These are phyloP conservation scores for Suillus sp. DNA, from an alignment of 768 basidiomycete genomes.

Conservation along the genomic window DNA sequence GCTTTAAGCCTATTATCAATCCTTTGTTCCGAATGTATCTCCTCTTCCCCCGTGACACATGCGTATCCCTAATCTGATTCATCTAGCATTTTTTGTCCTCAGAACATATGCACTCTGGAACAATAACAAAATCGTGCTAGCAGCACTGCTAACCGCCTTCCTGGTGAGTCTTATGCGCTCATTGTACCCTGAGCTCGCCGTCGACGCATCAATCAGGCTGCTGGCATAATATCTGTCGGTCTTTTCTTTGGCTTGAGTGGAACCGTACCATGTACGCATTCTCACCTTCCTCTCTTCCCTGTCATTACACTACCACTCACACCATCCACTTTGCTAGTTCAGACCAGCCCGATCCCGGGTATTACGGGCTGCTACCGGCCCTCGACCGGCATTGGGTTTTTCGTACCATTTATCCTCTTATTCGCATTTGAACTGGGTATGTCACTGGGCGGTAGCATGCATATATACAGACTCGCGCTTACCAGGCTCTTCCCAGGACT, in stretches of 20 bases:
- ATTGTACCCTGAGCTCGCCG: background rate
- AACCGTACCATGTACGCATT: background rate
- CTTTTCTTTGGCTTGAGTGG: background rate
- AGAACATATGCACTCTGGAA: slow-evolving; percentile 3
- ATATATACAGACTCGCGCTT: background rate
- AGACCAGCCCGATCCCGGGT: background rate
- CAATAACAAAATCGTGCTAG: background rate
- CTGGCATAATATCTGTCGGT: background rate
- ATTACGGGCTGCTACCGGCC: background rate
- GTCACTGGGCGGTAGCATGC: background rate
- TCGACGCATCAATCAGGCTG: background rate
- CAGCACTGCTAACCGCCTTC: background rate
- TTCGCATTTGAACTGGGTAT: background rate
- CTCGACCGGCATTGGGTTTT: background rate
- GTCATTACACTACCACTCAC: background rate
- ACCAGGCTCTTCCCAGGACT: slow-evolving; percentile 2
- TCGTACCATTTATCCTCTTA: background rate
- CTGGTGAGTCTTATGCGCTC: background rate
- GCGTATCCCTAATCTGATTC: background rate
- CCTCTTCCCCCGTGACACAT: background rate
- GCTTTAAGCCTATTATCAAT: background rate
- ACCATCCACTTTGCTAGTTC: background rate
- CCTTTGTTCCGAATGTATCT: background rate
- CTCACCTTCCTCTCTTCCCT: background rate
- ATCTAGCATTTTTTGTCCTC: slow-evolving; percentile 1